Evolutionary conservation across 164 flowering plant species (phyloP).

Genomic region (grape (Vitis vinifera)): DNA sequence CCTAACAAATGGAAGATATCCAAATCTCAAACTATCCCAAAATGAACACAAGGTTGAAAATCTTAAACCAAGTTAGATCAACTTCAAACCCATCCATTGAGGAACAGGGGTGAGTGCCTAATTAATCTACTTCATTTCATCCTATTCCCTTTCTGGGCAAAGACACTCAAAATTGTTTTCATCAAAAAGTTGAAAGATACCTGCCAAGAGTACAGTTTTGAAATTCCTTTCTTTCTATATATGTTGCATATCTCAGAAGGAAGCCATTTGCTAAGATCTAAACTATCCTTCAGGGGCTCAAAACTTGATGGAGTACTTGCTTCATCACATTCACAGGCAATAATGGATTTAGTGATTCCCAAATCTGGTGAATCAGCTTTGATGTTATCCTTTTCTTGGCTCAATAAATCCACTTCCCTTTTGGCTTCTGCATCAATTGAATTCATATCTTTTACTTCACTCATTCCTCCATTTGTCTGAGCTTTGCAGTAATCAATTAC

Average conservation of each 20-base stretch:
- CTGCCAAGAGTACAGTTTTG: slow-evolving; percentile 91
- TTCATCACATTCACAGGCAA: slow-evolving; percentile 24
- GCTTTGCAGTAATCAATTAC: slow-evolving; percentile 9
- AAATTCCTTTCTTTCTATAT: slow-evolving; percentile 72
- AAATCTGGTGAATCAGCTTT: slow-evolving; percentile 18
- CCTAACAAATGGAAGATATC: neutral
- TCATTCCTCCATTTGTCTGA: slow-evolving; percentile 19
- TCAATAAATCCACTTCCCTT: slow-evolving; percentile 12
- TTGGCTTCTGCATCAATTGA: slow-evolving; percentile 12
- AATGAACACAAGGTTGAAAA: neutral
- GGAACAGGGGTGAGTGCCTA: too few species aligned
- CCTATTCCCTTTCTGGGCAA: neutral
- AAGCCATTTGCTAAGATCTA: slow-evolving; percentile 76
- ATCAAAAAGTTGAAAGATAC: slow-evolving; percentile 29
- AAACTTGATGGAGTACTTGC: slow-evolving; percentile 70
- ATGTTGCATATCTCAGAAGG: slow-evolving; percentile 75
- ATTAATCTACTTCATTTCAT: too few species aligned
- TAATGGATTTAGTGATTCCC: slow-evolving; percentile 17
- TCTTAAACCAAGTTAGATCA: neutral
- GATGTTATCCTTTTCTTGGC: slow-evolving; percentile 21
- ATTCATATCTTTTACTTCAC: slow-evolving; percentile 15
- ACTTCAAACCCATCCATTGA: too few species aligned
- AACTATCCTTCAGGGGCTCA: slow-evolving; percentile 27
- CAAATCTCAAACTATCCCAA: neutral
- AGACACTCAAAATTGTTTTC: neutral